Conservation (phyloP, 2,329 filamentous ascomycete genomes). For the Calonectria crousiana region DNA sequence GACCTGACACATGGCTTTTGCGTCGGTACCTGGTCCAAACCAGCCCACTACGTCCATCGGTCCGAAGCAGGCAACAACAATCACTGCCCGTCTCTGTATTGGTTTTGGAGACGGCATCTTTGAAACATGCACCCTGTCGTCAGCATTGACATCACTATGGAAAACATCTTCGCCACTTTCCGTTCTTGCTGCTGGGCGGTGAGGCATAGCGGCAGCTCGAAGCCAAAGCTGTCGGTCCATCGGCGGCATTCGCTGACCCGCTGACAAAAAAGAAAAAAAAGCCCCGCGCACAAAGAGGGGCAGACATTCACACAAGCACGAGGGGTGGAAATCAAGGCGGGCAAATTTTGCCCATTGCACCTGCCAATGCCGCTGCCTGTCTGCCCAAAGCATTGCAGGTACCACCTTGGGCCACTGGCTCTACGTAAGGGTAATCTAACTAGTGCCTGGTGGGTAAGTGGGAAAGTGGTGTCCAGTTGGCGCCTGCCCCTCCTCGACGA, state of each 20-base stretch:
- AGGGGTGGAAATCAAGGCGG: slow-evolving; percentile 8
- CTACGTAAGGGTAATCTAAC: slow-evolving; percentile 6
- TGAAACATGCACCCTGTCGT: slow-evolving; percentile 8
- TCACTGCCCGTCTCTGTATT: not conserved
- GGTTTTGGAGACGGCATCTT: not conserved
- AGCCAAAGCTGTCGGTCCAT: not conserved
- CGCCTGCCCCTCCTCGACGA: slow-evolving; percentile 7
- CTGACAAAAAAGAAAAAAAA: slow-evolving; percentile 25
- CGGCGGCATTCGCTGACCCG: slow-evolving; percentile 24
- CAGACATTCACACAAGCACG: not conserved
- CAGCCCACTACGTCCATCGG: not conserved
- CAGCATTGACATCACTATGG: not conserved
- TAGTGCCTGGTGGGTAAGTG: not conserved
- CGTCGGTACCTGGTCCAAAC: not conserved
- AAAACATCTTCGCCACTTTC: not conserved
- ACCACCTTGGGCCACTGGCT: slow-evolving; percentile 10
- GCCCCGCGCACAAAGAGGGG: slow-evolving; percentile 33
- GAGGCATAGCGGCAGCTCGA: not conserved
- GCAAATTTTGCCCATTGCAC: not conserved
- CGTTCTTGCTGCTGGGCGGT: slow-evolving; percentile 8
- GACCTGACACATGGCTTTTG: not conserved
- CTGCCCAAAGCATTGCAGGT: slow-evolving; percentile 10
- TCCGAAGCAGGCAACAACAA: not conserved
- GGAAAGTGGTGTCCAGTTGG: not conserved
- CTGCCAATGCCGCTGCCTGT: not conserved